Evolutionary conservation across 495 filamentous ascomycete species (phyloP), one percentile per base, ranked within the genome.

Genomic region (Daldinia decipiens): DNA sequence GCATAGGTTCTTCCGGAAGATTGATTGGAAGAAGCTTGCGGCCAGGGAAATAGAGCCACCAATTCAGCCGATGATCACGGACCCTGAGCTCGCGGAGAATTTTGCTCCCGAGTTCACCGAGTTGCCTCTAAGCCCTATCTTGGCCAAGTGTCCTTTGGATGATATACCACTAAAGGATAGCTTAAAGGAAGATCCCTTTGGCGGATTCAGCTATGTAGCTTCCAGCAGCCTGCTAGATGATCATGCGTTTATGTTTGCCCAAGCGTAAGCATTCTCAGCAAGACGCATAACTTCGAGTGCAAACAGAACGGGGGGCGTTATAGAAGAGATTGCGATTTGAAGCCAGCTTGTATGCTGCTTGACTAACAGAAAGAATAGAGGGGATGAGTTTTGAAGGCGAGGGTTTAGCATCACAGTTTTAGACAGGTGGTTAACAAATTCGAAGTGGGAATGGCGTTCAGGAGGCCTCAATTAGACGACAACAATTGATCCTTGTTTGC

Each of bases 161-260:
- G 63, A 66, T 50, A 59, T 57, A 34, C 77, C 74, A 62, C 77
- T 77, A 32, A 79, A 80, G 66, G 78, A 72, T 7, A 64, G 59
- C 62, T 70, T 67, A 40, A 88, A 87, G 71, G 85, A 88, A 40
- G 87, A 98, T 79, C 88, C 88, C 1, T 98, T 99, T 82, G 93
- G 94, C 15, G 95, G 96, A 2, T 99, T 99, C 77, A 97, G 93
- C 80, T 99, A 92, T 79, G 94, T 98, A 64, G 96, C 94, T 21
- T 92, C 92, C 57, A 90, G 86, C 76, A 97, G 94, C 74, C 78
- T 98, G 77, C 84, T 99, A 57, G 92, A 93, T 75, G 83, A 86
- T 45, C 76, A 80, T 61, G 80, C 76, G 4, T 80, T 77, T 56
- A 51, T 74, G 56, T 60, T 72, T 31, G 40, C 32, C 13, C 34